Base-by-base conservation (phyloP, 208 protist genomes). In the Novymonas esmeraldas region DNA sequence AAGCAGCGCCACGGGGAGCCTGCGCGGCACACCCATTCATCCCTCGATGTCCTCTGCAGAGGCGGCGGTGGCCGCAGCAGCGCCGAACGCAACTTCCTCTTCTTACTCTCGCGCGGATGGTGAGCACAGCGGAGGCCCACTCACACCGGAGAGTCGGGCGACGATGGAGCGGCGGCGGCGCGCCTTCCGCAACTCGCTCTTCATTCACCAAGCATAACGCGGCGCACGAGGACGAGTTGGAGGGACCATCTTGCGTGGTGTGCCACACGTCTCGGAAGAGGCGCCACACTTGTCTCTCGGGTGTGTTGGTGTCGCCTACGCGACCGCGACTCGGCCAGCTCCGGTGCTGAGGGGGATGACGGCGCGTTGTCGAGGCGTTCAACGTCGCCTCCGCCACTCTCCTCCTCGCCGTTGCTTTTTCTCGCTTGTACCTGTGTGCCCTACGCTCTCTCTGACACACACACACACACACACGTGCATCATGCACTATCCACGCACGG, bases 121-220 rank as follows among this genome's bases (percentile, higher is more conserved):
- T 31, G 50, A 33, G 24, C n/a, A 50, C 14, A 5, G 38, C 7
- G n/a, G n/a, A 0, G 44, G 20, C 34, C 44, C 36, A 6, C 39
- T 49, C 14, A 18, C 29, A n/a, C 20, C 50, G 28, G 22, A 45
- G n/a, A 52, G 49, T 18, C 45, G 48, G n/a, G 49, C 31, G 1
- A 3, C 50, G n/a, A 58, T 64, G 29, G 55, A 59, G 48, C 31
- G 39, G 50, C 56, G 33, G 6, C 38, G 39, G 39, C 50, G 49
- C 24, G 42, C 50, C 29, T 60, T 54, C 26, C 48, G 58, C 16
- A 33, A 41, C 31, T 64, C 48, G 26, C 26, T 58, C 6, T 65
- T 64, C 34, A 18, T 60, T 1, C 45, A 59, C 16, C 38, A 65
- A n/a, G 45, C 1, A 2, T 29, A 34, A 41, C 6, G 26, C 22